Percentiles rank a stretch among this genome's conserved stretches.
These are phyloP conservation scores for Penstemon davidsonii DNA, from an alignment of 257 asterid species.

Conservation along the genomic window DNA sequence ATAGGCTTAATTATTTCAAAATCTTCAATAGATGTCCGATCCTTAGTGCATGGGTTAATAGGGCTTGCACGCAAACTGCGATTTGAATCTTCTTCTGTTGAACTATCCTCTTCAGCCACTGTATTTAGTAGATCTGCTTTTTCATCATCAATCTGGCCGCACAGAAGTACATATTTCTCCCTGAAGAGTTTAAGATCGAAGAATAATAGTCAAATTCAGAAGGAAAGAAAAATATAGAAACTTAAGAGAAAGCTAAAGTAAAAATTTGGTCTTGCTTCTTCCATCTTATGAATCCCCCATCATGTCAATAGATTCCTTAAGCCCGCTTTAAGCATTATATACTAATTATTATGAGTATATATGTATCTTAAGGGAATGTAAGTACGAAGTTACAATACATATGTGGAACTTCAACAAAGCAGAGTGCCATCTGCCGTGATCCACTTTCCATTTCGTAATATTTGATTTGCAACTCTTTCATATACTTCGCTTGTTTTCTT, in stretches of 20 bases:
- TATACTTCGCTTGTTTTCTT: conserved; percentile 20
- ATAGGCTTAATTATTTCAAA: conserved; percentile 98
- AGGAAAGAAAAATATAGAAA: neutral
- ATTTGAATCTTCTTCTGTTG: conserved; percentile 70
- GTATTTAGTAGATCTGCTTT: conserved; percentile 48
- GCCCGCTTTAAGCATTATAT: conserved; percentile 2
- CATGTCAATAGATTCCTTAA: conserved; percentile 1
- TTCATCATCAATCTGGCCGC: conserved; percentile 92
- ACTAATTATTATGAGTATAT: conserved; percentile 4
- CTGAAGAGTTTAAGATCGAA: conserved; percentile 49
- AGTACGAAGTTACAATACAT: neutral
- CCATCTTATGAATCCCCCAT: conserved; percentile 7
- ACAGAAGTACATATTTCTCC: conserved; percentile 87
- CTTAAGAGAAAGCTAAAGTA: conserved; percentile 14
- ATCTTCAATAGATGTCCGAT: conserved; percentile 94
- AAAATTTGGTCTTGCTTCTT: conserved; percentile 21
- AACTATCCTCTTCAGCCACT: conserved; percentile 67
- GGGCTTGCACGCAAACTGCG: conserved; percentile 97
- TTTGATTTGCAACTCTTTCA: neutral
- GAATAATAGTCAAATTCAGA: conserved; percentile 27
- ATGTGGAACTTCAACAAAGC: conserved; percentile 16
- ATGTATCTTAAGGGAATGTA: conserved; percentile 10
- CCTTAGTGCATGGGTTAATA: conserved; percentile 73
- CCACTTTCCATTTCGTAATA: neutral
- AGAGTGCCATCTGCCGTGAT: conserved; percentile 7